Percentiles rank a stretch among this genome's conserved stretches.
These are phyloP conservation scores for Pichia sp. DNA, from an alignment of 1,139 yeast species.

Conservation along the genomic window DNA sequence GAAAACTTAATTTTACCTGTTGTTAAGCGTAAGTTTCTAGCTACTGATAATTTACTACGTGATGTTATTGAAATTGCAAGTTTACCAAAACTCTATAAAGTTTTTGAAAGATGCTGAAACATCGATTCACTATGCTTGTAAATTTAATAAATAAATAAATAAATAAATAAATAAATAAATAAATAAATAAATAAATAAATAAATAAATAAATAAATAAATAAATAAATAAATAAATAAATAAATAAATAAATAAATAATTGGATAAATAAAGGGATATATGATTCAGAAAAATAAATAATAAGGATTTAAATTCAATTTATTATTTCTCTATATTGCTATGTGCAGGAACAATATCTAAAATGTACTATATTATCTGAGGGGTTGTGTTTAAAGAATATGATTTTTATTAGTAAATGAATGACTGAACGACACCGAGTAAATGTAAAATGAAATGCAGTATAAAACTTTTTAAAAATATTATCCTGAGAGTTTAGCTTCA, in stretches of 20 bases:
- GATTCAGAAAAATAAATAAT: not conserved
- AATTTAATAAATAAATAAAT: not conserved
- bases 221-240: not conserved
- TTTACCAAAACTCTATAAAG: constrained; percentile 82
- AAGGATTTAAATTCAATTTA: not conserved
- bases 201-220: not conserved
- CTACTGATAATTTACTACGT: constrained; percentile 45
- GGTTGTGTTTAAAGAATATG: not conserved
- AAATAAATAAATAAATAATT: not conserved
- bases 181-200: not conserved
- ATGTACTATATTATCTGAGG: too few species aligned
- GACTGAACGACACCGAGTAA: too few species aligned
- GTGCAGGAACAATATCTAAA: not conserved
- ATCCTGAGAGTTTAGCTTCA: constrained; percentile 16
- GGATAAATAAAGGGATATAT: not conserved
- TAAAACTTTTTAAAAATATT: not conserved
- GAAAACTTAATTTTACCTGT: constrained; percentile 64
- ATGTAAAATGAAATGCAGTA: too few species aligned
- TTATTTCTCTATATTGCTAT: not conserved
- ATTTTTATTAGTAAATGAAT: not conserved
- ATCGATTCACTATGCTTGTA: not conserved
- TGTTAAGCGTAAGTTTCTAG: constrained; percentile 57
- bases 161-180: not conserved
- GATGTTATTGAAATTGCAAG: constrained; percentile 82
- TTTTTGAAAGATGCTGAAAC: constrained; percentile 78